These are phyloP conservation scores for Hymenoscyphus fraxineus DNA, from an alignment of 2,329 filamentous ascomycete genomes.

Conservation along the genomic window DNA sequence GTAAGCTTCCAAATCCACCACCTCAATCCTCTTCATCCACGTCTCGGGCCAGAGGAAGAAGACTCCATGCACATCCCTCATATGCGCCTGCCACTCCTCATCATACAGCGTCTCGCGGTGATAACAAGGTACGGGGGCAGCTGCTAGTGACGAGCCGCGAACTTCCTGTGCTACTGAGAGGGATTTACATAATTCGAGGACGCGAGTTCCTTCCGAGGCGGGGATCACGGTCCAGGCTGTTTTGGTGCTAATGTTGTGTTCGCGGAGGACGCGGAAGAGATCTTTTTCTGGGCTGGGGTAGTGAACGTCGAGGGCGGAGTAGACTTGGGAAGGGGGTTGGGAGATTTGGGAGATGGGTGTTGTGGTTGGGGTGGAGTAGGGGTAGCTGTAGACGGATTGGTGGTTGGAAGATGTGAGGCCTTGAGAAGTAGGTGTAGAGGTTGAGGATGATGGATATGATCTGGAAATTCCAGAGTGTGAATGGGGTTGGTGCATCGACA, in stretches of 20 bases:
- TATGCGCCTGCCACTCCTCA: slow-evolving; percentile 33
- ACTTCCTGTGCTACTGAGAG: slow-evolving; percentile 12
- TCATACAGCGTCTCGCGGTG: slow-evolving; percentile 33
- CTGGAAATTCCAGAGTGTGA: slow-evolving; percentile 4
- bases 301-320: not conserved
- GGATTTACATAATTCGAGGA: slow-evolving; percentile 30
- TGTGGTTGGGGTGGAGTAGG: not conserved
- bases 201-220: slow-evolving; percentile 27
- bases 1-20: slow-evolving; percentile 30
- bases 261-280: slow-evolving; percentile 25
- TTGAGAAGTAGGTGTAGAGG: not conserved
- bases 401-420: not conserved
- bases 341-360: slow-evolving; percentile 3
- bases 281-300: slow-evolving; percentile 17
- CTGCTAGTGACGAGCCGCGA: not conserved
- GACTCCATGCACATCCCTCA: slow-evolving; percentile 33
- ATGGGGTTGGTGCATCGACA: slow-evolving; percentile 21
- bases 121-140: slow-evolving; percentile 24
- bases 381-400: slow-evolving; percentile 9
- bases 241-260: slow-evolving; percentile 29
- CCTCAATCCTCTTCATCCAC: slow-evolving; percentile 33
- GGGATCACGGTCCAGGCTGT: slow-evolving; percentile 31
- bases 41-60: slow-evolving; percentile 33
- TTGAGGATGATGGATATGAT: not conserved
- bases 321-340: slow-evolving; percentile 1